Evolutionary conservation across 176 grass and related monocot species (phyloP), one percentile per base, ranked within the genome.

Genomic region (Aegilops speltoides): DNA sequence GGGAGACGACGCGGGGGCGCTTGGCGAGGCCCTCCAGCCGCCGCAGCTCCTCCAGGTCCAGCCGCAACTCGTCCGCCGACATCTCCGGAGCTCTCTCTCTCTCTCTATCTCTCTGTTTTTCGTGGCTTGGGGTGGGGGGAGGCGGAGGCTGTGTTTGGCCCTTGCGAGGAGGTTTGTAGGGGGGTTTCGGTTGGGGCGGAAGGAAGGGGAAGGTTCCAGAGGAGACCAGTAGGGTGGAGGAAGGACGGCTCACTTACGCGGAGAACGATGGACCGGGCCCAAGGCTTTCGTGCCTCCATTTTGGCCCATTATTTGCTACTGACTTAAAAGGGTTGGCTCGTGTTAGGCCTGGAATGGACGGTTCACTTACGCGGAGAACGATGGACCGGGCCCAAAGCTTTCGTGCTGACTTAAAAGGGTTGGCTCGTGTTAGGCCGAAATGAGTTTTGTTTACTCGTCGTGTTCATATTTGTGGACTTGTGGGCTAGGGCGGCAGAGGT

Each of bases 1-100:
- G 82, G 54, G 86, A 89, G 84, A 92, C 75, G 71, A 96, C 84
- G 54, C 86, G 91, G 13, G 96, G 93, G 36, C 90, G 76, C 84
- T 86, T 96, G 81, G 96, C 90, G 84, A 94, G 65, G 60, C 84
- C 57, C 83, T 94, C 86, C 56, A 98, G 84, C n/a, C 82, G 88
- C 90, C 45, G 87, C 52, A 98, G 87, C 66, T 98, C 96, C 28
- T 98, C 91, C 41, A 94, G 79, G 70, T 98, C 96, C 84, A 86
- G 41, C 19, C 85, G 82, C 87, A 98, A 68, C 59, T 94, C 93
- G 0, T 89, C 88, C 73, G 92, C 91, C 90, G 91, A 83, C 85
- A 89, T 86, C 67, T 37, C 24, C 10, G 45, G 56, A 46, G 48
- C 37, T 4, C 60, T 62, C 54, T 73, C 77, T 45, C 28, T 22